Evolutionary conservation across 108 stramenopile species (phyloP).

Genomic region (Skeletonema marinoi): DNA sequence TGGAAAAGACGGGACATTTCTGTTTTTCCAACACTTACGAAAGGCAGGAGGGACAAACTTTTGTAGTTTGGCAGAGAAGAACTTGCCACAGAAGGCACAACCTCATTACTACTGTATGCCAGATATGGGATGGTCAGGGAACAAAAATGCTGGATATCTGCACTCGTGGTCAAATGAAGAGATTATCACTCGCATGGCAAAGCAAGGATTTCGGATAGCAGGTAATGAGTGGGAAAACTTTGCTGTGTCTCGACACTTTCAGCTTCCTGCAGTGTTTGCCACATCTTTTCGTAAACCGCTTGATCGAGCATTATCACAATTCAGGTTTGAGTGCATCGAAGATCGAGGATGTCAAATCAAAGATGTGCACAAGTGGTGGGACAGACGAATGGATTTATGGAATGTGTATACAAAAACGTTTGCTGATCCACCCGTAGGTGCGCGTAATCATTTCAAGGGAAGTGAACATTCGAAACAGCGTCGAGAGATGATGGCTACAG

Average conservation of each 20-base stretch:
- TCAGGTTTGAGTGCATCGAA: conserved; percentile 86
- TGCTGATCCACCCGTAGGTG: conserved; percentile 48
- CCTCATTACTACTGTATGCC: conserved; percentile 82
- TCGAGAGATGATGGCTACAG: conserved; percentile 52
- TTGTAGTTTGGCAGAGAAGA: conserved; percentile 73
- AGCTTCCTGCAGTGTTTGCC: conserved; percentile 76
- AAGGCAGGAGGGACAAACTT: conserved; percentile 87
- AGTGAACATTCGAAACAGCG: conserved; percentile 32
- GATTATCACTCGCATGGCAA: conserved; percentile 53
- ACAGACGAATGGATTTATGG: conserved; percentile 60
- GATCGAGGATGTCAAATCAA: conserved; percentile 73
- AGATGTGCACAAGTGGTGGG: conserved; percentile 73
- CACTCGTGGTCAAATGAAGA: conserved; percentile 61
- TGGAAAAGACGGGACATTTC: conserved; percentile 48
- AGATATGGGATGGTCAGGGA: conserved; percentile 54
- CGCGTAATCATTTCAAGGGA: conserved; percentile 29
- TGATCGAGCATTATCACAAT: conserved; percentile 84
- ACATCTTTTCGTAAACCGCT: conserved; percentile 81
- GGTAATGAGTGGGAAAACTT: conserved; percentile 88
- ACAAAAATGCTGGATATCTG: conserved; percentile 67
- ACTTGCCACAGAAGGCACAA: conserved; percentile 55
- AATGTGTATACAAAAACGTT: conserved; percentile 85
- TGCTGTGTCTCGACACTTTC: conserved; percentile 62
- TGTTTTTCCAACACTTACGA: conserved; percentile 84
- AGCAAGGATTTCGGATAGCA: conserved; percentile 54